Evolutionary conservation across 306 rosid species (phyloP).

Genomic region (Prunus mira): DNA sequence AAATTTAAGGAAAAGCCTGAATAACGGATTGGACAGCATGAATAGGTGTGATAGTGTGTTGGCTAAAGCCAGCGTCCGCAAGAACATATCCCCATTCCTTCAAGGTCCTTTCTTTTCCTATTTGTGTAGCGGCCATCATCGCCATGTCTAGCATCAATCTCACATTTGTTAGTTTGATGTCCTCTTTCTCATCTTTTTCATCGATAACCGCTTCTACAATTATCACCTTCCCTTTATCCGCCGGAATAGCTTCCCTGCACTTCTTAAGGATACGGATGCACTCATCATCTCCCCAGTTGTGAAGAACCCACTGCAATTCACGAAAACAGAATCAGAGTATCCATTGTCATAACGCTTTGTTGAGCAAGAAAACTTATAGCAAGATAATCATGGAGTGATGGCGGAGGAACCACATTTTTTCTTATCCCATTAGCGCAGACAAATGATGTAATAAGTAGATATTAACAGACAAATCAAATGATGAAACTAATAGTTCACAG

Average conservation of each 20-base stretch:
- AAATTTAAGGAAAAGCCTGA: constrained; percentile 6
- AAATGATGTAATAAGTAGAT: too few relatives aligned
- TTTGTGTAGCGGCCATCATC: constrained; percentile 1
- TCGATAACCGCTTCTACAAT: constrained; percentile 48
- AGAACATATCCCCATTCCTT: constrained; percentile 14
- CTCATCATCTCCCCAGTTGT: constrained; percentile 61
- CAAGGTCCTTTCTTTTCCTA: constrained; percentile 19
- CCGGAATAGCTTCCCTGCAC: constrained; percentile 46
- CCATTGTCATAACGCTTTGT: background rate
- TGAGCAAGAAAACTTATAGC: background rate
- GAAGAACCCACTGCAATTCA: constrained; percentile 45
- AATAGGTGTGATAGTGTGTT: constrained; percentile 11
- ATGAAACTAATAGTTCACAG: too few relatives aligned
- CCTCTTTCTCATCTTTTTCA: constrained; percentile 11
- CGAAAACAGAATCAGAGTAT: background rate
- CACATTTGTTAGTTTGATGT: background rate
- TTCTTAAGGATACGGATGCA: constrained; percentile 57
- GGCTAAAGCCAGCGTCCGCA: constrained; percentile 8
- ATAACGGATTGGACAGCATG: constrained; percentile 1
- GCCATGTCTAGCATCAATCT: constrained; percentile 13
- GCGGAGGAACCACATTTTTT: too few relatives aligned
- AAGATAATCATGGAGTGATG: background rate
- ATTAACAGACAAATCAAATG: too few relatives aligned
- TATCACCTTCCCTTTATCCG: constrained; percentile 55
- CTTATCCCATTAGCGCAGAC: too few relatives aligned